Percentiles rank a stretch among this genome's conserved stretches.
These are phyloP conservation scores for Salvia hispanica DNA, from an alignment of 257 asterid genomes.

Conservation along the genomic window DNA sequence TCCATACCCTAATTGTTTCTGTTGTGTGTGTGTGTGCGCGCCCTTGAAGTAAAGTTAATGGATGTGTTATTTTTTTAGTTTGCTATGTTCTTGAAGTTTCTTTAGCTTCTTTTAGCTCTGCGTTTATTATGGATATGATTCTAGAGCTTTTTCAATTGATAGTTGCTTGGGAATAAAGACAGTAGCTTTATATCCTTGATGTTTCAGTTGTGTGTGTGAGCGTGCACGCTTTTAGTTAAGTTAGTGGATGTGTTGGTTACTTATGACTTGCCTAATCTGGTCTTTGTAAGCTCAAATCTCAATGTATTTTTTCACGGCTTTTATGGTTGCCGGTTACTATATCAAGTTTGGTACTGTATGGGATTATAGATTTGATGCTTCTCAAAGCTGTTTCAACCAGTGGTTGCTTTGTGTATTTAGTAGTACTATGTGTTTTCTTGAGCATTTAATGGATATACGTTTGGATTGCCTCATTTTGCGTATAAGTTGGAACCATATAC, in stretches of 20 bases:
- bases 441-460: constrained; percentile 17
- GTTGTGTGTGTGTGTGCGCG: background rate
- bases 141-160: constrained; percentile 15
- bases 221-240: background rate
- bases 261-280: background rate
- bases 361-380: constrained; percentile 12
- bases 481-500: background rate
- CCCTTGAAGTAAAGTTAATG: too few relatives aligned
- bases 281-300: background rate
- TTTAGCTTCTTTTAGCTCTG: background rate
- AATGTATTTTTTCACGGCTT: constrained; percentile 5
- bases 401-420: constrained; percentile 5
- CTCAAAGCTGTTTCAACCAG: constrained; percentile 13
- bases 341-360: background rate
- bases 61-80: too few relatives aligned
- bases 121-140: constrained; percentile 6
- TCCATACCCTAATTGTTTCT: background rate
- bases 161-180: constrained; percentile 45
- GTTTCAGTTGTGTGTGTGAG: background rate
- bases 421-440: constrained; percentile 15
- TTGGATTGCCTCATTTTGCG: constrained; percentile 3
- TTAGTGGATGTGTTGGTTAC: background rate
- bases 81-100: too few relatives aligned
- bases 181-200: constrained; percentile 30
- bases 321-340: background rate